phyloP scores from a whole-genome alignment of 495 filamentous ascomycete species.

The Penicillium alfredii region DNA sequence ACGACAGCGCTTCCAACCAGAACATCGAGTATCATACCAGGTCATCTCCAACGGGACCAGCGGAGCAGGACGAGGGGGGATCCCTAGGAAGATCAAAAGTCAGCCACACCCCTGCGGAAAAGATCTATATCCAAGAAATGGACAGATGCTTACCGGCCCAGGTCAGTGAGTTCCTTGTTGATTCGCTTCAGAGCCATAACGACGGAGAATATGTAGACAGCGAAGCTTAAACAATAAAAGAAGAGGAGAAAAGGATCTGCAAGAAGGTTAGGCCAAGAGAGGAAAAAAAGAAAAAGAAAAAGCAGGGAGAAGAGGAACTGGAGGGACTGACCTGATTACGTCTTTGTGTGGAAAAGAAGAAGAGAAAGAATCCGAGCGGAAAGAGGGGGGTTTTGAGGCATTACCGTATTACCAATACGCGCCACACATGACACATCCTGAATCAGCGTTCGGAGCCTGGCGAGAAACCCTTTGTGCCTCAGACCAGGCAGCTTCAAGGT shows the following conservation, averaged over 20 bases:
- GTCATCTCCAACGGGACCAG: slow-evolving; percentile 93
- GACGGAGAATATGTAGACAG: slow-evolving; percentile 36
- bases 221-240: too few species aligned
- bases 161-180: slow-evolving; percentile 99
- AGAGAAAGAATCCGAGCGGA: slow-evolving; percentile 24
- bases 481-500: too few species aligned
- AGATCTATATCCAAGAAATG: background rate
- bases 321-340: slow-evolving; percentile 20
- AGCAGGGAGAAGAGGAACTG: slow-evolving; percentile 7
- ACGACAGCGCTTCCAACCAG: slow-evolving; percentile 11
- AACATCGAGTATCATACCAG: slow-evolving; percentile 61
- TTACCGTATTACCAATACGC: slow-evolving; percentile 23
- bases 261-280: background rate
- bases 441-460: too few species aligned
- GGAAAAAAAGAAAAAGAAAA: slow-evolving; percentile 3
- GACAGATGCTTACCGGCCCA: slow-evolving; percentile 75
- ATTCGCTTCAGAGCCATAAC: slow-evolving; percentile 98
- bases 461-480: too few species aligned
- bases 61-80: slow-evolving; percentile 97
- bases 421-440: slow-evolving; percentile 19
- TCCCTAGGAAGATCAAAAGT: slow-evolving; percentile 53
- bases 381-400: slow-evolving; percentile 19
- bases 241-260: slow-evolving; percentile 7
- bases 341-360: slow-evolving; percentile 29
- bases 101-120: slow-evolving; percentile 5